Percentiles rank a stretch among this genome's conserved stretches.
Conservation (phyloP, 2,329 filamentous ascomycete species). For the Fusarium marasasianum region DNA sequence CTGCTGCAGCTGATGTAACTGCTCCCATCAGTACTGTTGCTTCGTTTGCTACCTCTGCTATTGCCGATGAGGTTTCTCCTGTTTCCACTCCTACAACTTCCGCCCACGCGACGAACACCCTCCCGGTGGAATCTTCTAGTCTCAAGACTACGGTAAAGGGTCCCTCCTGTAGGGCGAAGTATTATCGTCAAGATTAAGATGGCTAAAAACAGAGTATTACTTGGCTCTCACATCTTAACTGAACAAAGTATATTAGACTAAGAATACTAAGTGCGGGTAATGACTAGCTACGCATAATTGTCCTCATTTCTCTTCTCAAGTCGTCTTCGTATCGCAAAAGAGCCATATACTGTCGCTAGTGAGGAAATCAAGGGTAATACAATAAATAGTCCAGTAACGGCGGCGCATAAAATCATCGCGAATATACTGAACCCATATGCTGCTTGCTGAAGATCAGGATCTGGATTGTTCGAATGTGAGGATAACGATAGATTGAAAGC, state of each 20-base stretch:
- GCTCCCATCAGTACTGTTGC: rapidly evolving
- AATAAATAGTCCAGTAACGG: not conserved
- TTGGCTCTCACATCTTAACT: not conserved
- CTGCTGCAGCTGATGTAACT: not conserved
- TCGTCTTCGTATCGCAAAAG: not conserved
- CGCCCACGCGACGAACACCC: too few relatives aligned
- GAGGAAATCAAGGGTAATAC: not conserved
- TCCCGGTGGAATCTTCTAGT: not conserved
- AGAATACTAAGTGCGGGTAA: not conserved
- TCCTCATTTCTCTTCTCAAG: not conserved
- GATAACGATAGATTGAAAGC: not conserved
- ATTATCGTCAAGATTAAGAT: not conserved
- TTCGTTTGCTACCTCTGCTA: too few relatives aligned
- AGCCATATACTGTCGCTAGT: not conserved
- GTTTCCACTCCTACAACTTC: not conserved
- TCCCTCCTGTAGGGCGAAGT: not conserved
- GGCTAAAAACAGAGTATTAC: not conserved
- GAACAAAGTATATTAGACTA: not conserved
- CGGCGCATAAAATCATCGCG: not conserved
- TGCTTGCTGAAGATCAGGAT: not conserved
- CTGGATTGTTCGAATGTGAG: not conserved
- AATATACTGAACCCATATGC: not conserved
- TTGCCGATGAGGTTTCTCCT: rapidly evolving
- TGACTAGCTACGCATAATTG: not conserved
- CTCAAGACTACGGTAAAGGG: not conserved